Evolutionary conservation across 306 rosid genomes (phyloP), one percentile per base, ranked within the genome.

Genomic region (Begonia loranthoides): DNA sequence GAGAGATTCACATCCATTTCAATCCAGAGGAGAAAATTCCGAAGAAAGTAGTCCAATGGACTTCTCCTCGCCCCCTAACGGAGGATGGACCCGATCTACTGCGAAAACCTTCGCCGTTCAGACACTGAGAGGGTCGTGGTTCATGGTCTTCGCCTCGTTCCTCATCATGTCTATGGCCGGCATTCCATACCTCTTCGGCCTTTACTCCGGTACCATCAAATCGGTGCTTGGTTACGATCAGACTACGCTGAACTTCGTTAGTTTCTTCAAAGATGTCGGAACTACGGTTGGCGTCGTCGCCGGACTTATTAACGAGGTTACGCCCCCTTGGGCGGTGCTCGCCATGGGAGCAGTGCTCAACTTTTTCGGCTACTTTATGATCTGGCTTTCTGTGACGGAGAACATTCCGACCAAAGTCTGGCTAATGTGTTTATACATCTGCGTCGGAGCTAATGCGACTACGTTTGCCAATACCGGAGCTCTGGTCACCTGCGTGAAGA

Each of bases 301-400:
- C 4, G 79, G 71, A 14, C 61, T 73, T 8, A 68, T 68, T 39
- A 69, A 62, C 14, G 74, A 73, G 57, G 68, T 73, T n/a, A 64
- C 72, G 4, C 69, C 69, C 0, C 73, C 72, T 0, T 73, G 66
- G 72, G 65, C 67, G 12, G 68, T 57, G 10, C n/a, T 68, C 7
- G 67, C 72, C 17, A 53, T 87, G 6, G 88, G 93, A 0, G 79
- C 78, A 0, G 12, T 66, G 5, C 63, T 87, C 7, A 87, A 87
- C 64, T 79, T 87, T 50, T 69, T 75, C 24, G 87, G 96, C 0
- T 76, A 87, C 69, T 77, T 87, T 75, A 87, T 87, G 96, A 77
- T 87, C 2, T 87, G 87, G 86, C 76, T 87, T 1, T 70, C 80
- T 0, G 78, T 87, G 6, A 49, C 89, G 0, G 5, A 45, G 4